Percentiles rank a stretch among this genome's conserved stretches.
These are phyloP conservation scores for Fusarium poae DNA, from an alignment of 2,329 filamentous ascomycete genomes.

Conservation along the genomic window DNA sequence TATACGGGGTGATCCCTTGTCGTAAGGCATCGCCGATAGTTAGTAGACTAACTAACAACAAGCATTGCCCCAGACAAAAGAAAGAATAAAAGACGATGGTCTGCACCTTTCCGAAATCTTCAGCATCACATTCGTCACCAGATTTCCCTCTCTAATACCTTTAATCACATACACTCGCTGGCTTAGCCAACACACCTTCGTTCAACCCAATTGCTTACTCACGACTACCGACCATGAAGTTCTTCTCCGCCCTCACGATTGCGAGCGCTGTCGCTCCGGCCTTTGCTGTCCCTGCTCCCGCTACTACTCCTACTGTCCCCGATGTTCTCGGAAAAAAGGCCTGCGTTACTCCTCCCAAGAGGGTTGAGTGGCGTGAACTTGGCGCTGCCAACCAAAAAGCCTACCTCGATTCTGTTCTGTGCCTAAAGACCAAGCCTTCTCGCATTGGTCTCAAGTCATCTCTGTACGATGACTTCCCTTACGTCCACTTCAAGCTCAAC, in stretches of 20 bases:
- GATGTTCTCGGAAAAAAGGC: not conserved
- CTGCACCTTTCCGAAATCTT: not conserved
- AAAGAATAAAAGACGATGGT: not conserved
- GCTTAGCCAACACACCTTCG: not conserved
- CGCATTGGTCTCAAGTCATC: conserved; percentile 17
- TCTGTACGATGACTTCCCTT: conserved; percentile 17
- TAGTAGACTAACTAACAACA: not conserved
- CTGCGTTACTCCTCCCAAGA: conserved; percentile 7
- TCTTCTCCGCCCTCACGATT: not conserved
- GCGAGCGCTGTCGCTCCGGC: not conserved
- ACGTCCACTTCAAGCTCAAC: conserved; percentile 9
- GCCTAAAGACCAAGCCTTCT: conserved; percentile 23
- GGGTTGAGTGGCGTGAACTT: conserved; percentile 17
- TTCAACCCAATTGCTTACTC: not conserved
- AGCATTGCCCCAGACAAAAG: not conserved
- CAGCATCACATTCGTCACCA: not conserved
- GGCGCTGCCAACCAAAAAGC: not conserved
- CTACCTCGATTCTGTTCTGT: conserved; percentile 18
- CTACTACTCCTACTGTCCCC: not conserved
- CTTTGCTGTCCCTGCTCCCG: not conserved
- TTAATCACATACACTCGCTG: not conserved
- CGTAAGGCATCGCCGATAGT: not conserved
- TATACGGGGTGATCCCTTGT: not conserved
- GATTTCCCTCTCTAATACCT: not conserved
- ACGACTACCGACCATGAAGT: conserved; percentile 3